Conservation (phyloP, 371 early-diverging fungal genomes). For the Haplosporangium sp. region DNA sequence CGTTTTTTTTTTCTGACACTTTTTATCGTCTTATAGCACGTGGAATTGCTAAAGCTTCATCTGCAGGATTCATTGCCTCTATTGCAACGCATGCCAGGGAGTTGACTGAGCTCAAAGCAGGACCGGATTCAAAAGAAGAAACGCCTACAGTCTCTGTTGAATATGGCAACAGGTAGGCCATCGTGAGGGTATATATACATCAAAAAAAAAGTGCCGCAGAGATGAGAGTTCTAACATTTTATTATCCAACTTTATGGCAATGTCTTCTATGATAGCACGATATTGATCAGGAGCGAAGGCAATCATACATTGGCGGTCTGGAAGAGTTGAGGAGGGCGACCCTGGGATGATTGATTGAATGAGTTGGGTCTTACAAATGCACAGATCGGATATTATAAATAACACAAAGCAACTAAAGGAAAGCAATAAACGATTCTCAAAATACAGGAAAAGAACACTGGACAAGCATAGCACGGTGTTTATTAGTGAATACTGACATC, state of each 20-base stretch:
- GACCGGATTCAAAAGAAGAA: conserved; percentile 28
- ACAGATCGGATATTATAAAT: too few relatives aligned
- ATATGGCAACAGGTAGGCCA: conserved; percentile 40
- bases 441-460: too few relatives aligned
- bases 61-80: conserved; percentile 54
- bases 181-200: not conserved
- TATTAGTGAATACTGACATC: too few relatives aligned
- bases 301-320: conserved; percentile 52
- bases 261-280: conserved; percentile 20
- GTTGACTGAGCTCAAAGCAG: conserved; percentile 28
- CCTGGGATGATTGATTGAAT: too few relatives aligned
- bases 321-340: conserved; percentile 30
- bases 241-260: not conserved
- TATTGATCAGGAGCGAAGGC: conserved; percentile 53
- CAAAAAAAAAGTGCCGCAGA: not conserved
- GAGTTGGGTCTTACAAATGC: too few relatives aligned
- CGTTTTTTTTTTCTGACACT: not conserved
- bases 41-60: conserved; percentile 54
- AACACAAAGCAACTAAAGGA: too few relatives aligned
- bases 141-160: conserved; percentile 52
- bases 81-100: conserved; percentile 56
- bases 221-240: not conserved
- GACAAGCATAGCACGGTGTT: too few relatives aligned
- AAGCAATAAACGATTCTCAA: too few relatives aligned
- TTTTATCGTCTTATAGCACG: conserved; percentile 20